Evolutionary conservation across 176 grass and related monocot genomes (phyloP), one percentile per base, ranked within the genome.

Genomic region (Oropetium thomaeum): DNA sequence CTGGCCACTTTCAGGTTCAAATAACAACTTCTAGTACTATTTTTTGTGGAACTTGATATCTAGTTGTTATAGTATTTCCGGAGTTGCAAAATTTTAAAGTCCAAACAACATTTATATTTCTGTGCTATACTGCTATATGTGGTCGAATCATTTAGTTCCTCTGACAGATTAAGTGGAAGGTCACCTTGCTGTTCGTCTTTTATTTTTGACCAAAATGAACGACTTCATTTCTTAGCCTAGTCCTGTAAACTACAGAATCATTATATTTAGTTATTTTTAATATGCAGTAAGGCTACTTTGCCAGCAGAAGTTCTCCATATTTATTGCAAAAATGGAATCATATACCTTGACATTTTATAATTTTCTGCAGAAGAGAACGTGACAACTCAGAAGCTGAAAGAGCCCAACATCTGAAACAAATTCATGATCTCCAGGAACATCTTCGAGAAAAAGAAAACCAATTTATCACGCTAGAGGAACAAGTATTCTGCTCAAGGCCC

Each of bases 341-440:
- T 48, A 47, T 30, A 20, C 43, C 43, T 25, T 15, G 4, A 40
- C 78, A 25, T 30, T 69, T 75, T 83, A 25, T 69, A 47, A 38
- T 71, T 79, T 87, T 32, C 67, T 88, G 71, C 80, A 99, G 96
- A 91, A 95, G 91, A 76, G 96, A 99, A 75, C 86, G 84, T 58
- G 96, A 99, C 67, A 95, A 92, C 74, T 74, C 80, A 43, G 96
- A 99, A 87, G 89, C 84, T 30, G 96, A 99, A 91, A 95, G 96
- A 74, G 80, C 82, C 4, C 96, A 99, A 40, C 84, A 92, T 84
- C 73, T 99, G 83, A 92, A 89, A 64, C 87, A 99, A 79, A 92
- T 99, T 54, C 89, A 76, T 84, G 96, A 99, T 55, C 79, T 99
- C 25, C 92, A 99, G 85, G 88, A 97, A 83, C 88, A 80, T 70